Evolutionary conservation across 768 basidiomycete species (phyloP), one percentile per base, ranked within the genome.

Genomic region (Pulveroboletus frians): DNA sequence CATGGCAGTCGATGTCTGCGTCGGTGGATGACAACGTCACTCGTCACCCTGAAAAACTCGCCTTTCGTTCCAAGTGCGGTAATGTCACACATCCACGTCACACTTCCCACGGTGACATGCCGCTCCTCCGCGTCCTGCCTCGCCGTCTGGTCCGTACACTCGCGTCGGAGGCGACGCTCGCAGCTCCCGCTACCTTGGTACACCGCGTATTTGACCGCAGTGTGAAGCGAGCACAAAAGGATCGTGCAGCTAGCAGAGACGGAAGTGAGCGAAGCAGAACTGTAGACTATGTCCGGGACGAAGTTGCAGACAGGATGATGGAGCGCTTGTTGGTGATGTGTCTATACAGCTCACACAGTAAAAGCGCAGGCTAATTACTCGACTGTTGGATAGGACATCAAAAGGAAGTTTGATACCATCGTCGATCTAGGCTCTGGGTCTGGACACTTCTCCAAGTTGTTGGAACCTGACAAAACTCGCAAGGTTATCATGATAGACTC

Each of bases 201-300:
- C 95, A 86, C 63, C 76, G 84, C 63, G 83, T 97, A 7, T 98
- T 98, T 60, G 93, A 98, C 67, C 81, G 93, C 31, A 68, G 74
- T 39, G 81, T 73, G 8, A 98, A 98, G 68, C 75, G 70, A 35
- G 60, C 80, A 7, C 94, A 98, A 69, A 83, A 79, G 58, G 84
- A 97, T 63, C 71, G 81, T 11, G 85, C 91, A 0, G 88, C 81
- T 4, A 56, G 66, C 44, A 70, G 75, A 50, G 73, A 83, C 47
- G 74, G 70, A 39, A 84, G 85, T 17, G 66, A 69, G 20, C 72
- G 74, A 27, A 92, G 88, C 58, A 75, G 81, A 59, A 80, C 82
- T 0, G 92, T 93, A 5, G 95, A 99, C 73, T 97, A 97, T 68
- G 72, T 99, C 26, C 79, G 91, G 36, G 80, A 91, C 48, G 95